phyloP scores from a whole-genome alignment of 805 yeast genomes.

The Kurtzmaniella fragi region DNA sequence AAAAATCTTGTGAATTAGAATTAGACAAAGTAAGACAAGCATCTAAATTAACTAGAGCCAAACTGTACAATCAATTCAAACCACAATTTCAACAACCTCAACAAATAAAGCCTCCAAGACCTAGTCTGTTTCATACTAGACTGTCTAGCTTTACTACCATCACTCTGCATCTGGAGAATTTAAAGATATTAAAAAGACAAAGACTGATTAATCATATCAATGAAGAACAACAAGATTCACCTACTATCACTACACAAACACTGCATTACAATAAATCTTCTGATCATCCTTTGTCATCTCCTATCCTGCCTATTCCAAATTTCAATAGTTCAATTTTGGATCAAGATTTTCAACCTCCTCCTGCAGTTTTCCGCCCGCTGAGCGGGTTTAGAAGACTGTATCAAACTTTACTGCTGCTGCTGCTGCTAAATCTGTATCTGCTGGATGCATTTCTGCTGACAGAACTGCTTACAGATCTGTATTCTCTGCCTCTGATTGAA shows the following conservation, averaged over 20 bases:
- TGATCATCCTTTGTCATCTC: neutral
- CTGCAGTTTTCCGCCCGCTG: conserved; percentile 14
- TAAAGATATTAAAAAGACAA: conserved; percentile 29
- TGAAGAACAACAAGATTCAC: neutral
- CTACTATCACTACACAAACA: neutral
- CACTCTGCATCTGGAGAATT: conserved; percentile 20
- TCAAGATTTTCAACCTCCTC: conserved; percentile 25
- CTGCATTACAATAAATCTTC: neutral
- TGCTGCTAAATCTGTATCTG: conserved; percentile 25
- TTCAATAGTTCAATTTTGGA: conserved; percentile 5
- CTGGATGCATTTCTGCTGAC: conserved; percentile 24
- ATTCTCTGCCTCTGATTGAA: conserved; percentile 20
- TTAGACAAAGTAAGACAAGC: conserved; percentile 40
- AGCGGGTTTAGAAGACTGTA: conserved; percentile 10
- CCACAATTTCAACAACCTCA: neutral
- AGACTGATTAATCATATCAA: conserved; percentile 12
- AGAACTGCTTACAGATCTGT: conserved; percentile 25
- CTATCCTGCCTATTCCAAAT: neutral
- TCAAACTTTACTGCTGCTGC: conserved; percentile 14
- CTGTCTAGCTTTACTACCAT: conserved; percentile 26
- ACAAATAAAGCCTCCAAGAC: neutral
- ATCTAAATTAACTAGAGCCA: conserved; percentile 37
- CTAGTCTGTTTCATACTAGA: conserved; percentile 15
- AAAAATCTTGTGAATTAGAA: conserved; percentile 40
- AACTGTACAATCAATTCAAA: conserved; percentile 25